These are phyloP conservation scores for Paraphaeosphaeria minitans DNA, from an alignment of 2,329 filamentous ascomycete species.

Conservation along the genomic window DNA sequence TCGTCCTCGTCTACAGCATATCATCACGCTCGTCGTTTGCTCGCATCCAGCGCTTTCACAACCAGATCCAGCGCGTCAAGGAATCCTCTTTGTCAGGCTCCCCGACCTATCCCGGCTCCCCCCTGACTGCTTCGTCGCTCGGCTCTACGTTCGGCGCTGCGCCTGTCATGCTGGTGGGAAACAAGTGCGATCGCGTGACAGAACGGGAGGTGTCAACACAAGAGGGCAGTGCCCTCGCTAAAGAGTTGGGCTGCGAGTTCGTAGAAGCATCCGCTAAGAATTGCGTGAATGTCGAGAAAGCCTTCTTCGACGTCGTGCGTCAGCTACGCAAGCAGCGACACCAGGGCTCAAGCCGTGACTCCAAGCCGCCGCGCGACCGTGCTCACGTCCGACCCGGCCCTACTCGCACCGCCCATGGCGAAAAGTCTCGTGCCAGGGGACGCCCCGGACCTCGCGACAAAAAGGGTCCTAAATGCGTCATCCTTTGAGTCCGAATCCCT, in stretches of 20 bases:
- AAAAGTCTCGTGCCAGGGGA: slow-evolving; percentile 8
- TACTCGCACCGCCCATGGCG: background rate
- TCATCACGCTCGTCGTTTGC: slow-evolving; percentile 94
- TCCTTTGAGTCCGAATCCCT: slow-evolving; percentile 30
- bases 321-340: slow-evolving; percentile 85
- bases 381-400: slow-evolving; percentile 3
- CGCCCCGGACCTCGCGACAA: slow-evolving; percentile 25
- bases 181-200: slow-evolving; percentile 96
- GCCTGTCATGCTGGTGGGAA: slow-evolving; percentile 97
- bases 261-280: slow-evolving; percentile 97
- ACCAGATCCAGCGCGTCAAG: slow-evolving; percentile 96
- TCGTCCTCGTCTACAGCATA: slow-evolving; percentile 97
- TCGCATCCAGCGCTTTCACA: slow-evolving; percentile 93
- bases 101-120: slow-evolving; percentile 76
- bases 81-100: slow-evolving; percentile 78
- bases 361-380: slow-evolving; percentile 14
- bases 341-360: slow-evolving; percentile 27
- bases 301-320: slow-evolving; percentile 95
- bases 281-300: slow-evolving; percentile 97
- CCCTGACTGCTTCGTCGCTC: slow-evolving; percentile 64
- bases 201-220: slow-evolving; percentile 96
- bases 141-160: slow-evolving; percentile 68
- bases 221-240: slow-evolving; percentile 88
- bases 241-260: slow-evolving; percentile 93
- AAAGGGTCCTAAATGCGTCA: slow-evolving; percentile 43